Conservation (phyloP, 257 asterid species). For the Salvia rosmarinus region DNA sequence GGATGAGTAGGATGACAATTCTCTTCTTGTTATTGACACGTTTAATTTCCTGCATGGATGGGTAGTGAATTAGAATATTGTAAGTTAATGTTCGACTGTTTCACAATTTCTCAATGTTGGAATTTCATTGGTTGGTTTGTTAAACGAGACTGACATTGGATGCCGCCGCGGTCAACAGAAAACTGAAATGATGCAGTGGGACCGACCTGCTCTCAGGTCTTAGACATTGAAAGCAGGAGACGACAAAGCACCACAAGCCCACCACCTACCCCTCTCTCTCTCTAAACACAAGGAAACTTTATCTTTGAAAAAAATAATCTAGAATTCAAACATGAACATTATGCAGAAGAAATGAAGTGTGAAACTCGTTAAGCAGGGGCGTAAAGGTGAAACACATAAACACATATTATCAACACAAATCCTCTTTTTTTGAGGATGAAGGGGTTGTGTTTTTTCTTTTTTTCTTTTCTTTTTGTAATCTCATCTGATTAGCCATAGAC, state of each 20-base stretch:
- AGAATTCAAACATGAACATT: background rate
- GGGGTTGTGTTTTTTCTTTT: too few species aligned
- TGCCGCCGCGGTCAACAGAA: constrained; percentile 41
- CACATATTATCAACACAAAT: background rate
- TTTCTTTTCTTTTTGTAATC: too few species aligned
- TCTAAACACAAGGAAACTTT: background rate
- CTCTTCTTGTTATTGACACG: constrained; percentile 32
- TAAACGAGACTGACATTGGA: constrained; percentile 38
- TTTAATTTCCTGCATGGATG: constrained; percentile 34
- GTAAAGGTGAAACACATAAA: background rate
- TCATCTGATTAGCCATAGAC: background rate
- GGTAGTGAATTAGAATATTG: background rate
- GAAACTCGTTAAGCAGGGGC: background rate
- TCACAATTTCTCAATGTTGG: too few species aligned
- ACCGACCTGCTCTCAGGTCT: background rate
- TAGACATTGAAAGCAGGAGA: constrained; percentile 27
- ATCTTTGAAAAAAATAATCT: background rate
- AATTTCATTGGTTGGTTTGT: background rate
- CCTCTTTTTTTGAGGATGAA: background rate
- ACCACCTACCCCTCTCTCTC: constrained; percentile 20
- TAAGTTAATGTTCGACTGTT: too few species aligned
- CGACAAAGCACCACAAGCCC: constrained; percentile 18
- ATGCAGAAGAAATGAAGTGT: constrained; percentile 10
- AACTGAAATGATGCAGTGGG: constrained; percentile 41
- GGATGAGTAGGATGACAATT: constrained; percentile 21